Evolutionary conservation across 1,139 yeast species (phyloP), one percentile per base, ranked within the genome.

Genomic region (Candida sp.): DNA sequence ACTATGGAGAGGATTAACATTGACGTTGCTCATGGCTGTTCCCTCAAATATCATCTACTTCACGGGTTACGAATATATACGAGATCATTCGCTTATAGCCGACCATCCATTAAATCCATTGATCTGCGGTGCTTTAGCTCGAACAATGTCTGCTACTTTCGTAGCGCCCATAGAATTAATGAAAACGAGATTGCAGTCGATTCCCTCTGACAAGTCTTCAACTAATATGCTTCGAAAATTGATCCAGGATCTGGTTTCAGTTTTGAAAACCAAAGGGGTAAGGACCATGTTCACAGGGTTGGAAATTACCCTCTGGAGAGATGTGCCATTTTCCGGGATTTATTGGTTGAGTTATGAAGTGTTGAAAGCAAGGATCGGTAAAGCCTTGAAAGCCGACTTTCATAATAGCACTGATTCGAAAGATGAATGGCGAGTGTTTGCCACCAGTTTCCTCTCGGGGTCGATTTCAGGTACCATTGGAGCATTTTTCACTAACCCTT

Each of bases 41-140:
- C 99, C 99, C 0, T 80, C 97, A 1, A 93, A 91, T 56, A 87
- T 93, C 45, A 93, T 93, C 5, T 95, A 93, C 60, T 93, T 90
- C 65, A 87, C 96, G 3, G 97, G 98, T 0, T 93, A 93, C 60
- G 99, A 93, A 55, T 79, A 85, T 48, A 69, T 91, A 39, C 68
- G 96, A 51, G 97, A 89, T 55, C 70, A 72, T 25, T 84, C 93
- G 1, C 91, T 93, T 0, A 56, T 88, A 19, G 57, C 63, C 15
- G 54, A 69, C 12, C 72, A 68, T 29, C 61, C 70, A 30, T 46
- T 87, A 21, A 90, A 88, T 52, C 97, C 99, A 1, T 66, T 93
- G 42, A 34, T 88, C 0, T 89, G 97, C 58, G 99, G 99, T 1
- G 80, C 93, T 0, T 50, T 85, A 8, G 97, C 99, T 0, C 72